Percentiles rank a stretch among this genome's conserved stretches.
These are phyloP conservation scores for Xylaria sp. DNA, from an alignment of 2,329 filamentous ascomycete genomes.

Conservation along the genomic window DNA sequence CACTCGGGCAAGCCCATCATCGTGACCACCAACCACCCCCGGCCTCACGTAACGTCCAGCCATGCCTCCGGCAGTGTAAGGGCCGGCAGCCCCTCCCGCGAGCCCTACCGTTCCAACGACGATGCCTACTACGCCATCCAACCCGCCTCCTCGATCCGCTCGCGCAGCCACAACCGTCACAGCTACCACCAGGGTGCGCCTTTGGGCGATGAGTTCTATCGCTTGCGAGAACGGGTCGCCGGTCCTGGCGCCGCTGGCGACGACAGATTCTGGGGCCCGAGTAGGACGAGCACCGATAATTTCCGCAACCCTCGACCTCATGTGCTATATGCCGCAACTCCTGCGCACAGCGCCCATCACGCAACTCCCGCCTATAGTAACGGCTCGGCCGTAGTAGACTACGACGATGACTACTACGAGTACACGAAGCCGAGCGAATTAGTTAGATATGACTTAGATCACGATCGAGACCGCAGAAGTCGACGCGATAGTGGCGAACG, in stretches of 20 bases:
- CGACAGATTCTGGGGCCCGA: conserved; percentile 55
- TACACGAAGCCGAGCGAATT: conserved; percentile 73
- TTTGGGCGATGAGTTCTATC: conserved; percentile 63
- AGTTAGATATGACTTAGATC: conserved; percentile 70
- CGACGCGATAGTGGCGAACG: conserved; percentile 68
- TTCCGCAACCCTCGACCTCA: conserved; percentile 62
- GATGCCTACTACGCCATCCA: conserved; percentile 63
- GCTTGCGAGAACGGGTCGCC: conserved; percentile 59
- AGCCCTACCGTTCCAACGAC: conserved; percentile 65
- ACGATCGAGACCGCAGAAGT: conserved; percentile 55
- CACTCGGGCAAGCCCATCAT: conserved; percentile 64
- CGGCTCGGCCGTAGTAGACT: conserved; percentile 57
- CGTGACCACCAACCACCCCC: conserved; percentile 63
- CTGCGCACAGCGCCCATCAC: conserved; percentile 50
- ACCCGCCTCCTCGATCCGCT: conserved; percentile 67
- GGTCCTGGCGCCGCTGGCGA: conserved; percentile 44
- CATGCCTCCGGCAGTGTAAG: conserved; percentile 53
- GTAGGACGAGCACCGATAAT: conserved; percentile 55
- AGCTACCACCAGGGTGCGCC: conserved; percentile 58
- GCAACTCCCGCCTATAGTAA: conserved; percentile 40
- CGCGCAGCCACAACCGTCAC: conserved; percentile 59
- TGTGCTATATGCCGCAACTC: conserved; percentile 57
- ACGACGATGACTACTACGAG: conserved; percentile 69
- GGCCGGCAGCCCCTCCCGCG: conserved; percentile 61
- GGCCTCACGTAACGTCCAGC: conserved; percentile 54